Evolutionary conservation across 345 rosid species (phyloP), one percentile per base, ranked within the genome.

Genomic region (Firmiana major): DNA sequence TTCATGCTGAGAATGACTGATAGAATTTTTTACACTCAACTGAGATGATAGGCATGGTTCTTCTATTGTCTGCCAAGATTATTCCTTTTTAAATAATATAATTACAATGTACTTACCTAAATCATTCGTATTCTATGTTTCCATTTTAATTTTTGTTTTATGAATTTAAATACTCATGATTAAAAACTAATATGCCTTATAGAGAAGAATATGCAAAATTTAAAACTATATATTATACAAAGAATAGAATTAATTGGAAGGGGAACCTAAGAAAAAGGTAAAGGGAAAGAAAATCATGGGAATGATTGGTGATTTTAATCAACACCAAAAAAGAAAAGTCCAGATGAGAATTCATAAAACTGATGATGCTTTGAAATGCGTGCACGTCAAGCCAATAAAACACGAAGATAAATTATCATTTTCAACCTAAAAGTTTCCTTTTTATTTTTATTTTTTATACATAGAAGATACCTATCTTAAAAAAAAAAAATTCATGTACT

Each of bases 1-100:
- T 80, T 77, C 68, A 38, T 77, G 28, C 7, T 42, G 90, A 83
- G 77, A 86, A 82, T 83, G 89, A 86, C 83, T 85, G 89, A 70
- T 63, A 69, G 70, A 79, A 31, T 87, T 84, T 19, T 87, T 83
- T 79, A 81, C 82, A 76, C 68, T 55, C 88, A 59, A 90, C 90
- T 86, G 83, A 84, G 90, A 90, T 88, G 3, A 31, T 3, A 31
- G 1, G 34, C 34, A 75, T 75, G 86, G 80, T 81, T 42, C 22
- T 46, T 63, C 40, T 19, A 28, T 74, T 74, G 67, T 78, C 84
- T 87, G 75, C 73, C 75, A 34, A 71, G 28, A 77, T 54, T 79
- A 80, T 71, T 77, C 49, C 22, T 34, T 70, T 75, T 72, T 60
- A 21, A 68, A 42, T 22, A 74, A 48, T 64, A 31, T 73, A 42